These are phyloP conservation scores for Globisporangium spiculum DNA, from an alignment of 352 stramenopile genomes.

Conservation along the genomic window DNA sequence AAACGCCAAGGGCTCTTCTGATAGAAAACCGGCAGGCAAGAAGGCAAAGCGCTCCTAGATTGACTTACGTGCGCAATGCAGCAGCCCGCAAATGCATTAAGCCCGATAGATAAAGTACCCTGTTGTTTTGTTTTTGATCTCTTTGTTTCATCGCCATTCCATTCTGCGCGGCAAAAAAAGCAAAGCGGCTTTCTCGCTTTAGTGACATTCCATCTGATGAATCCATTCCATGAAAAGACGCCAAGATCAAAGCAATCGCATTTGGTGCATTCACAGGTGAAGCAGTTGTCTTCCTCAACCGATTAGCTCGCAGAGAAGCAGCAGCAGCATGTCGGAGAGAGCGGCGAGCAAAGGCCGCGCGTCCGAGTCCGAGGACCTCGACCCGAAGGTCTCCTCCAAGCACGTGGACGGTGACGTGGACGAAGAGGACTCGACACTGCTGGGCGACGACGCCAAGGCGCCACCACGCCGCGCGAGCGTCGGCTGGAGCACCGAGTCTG, in stretches of 20 bases:
- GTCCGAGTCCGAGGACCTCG: constrained; percentile 10
- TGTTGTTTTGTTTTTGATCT: constrained; percentile 2
- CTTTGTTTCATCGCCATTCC: background rate
- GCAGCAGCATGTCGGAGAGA: constrained; percentile 3
- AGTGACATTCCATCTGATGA: background rate
- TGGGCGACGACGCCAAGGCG: constrained; percentile 40
- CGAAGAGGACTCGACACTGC: constrained; percentile 39
- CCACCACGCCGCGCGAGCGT: constrained; percentile 58
- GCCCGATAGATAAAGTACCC: constrained; percentile 8
- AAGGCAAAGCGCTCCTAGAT: constrained; percentile 29
- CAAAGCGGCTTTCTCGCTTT: background rate
- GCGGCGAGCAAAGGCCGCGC: constrained; percentile 4
- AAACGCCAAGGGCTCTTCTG: constrained; percentile 29
- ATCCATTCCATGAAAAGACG: background rate
- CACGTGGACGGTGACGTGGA: constrained; percentile 31
- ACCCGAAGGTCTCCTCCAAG: constrained; percentile 13
- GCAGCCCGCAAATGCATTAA: background rate
- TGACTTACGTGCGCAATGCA: background rate
- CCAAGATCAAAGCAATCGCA: background rate
- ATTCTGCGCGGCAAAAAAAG: background rate
- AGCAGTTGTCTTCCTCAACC: background rate
- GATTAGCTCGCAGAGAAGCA: background rate
- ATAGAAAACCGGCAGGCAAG: constrained; percentile 20
- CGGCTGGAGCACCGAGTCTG: constrained; percentile 49
- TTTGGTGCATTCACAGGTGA: background rate